Evolutionary conservation across 208 protist species (phyloP).

Genomic region (Trypanosoma congolense): DNA sequence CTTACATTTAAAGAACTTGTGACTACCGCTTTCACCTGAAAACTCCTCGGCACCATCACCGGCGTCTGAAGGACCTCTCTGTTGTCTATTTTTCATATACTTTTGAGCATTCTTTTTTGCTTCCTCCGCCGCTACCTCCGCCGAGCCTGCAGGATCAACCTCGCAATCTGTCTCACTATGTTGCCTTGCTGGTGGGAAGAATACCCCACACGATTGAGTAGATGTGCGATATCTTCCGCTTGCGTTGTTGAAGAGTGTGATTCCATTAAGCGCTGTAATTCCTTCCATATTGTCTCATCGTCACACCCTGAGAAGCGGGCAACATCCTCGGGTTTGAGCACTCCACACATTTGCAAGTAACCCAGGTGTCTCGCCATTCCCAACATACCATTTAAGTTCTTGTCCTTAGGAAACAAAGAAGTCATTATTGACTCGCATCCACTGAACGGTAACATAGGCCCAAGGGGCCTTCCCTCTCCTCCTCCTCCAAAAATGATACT

Average conservation of each 20-base stretch:
- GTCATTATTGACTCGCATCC: background rate
- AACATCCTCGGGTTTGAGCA: constrained; percentile 4
- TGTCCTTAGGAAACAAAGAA: constrained; percentile 10
- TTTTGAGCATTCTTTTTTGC: too few relatives aligned
- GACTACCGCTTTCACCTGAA: too few relatives aligned
- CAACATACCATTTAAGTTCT: constrained; percentile 5
- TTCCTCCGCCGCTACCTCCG: background rate
- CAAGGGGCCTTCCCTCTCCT: background rate
- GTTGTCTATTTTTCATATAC: background rate
- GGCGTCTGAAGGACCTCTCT: too few relatives aligned
- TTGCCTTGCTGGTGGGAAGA: too few relatives aligned
- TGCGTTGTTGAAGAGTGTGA: too few relatives aligned
- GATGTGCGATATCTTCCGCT: background rate
- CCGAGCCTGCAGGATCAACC: background rate
- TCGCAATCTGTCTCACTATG: background rate
- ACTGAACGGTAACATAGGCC: background rate
- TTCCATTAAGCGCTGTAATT: constrained; percentile 7
- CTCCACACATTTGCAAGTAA: constrained; percentile 4
- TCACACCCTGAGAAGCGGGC: constrained; percentile 9
- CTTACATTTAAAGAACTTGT: too few relatives aligned
- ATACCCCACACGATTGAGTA: background rate
- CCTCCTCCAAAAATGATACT: background rate
- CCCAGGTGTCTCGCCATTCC: constrained; percentile 13
- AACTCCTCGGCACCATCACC: too few relatives aligned
- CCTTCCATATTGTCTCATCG: constrained; percentile 1